phyloP scores from a whole-genome alignment of 257 asterid species.

The Voacanga thouarsii region DNA sequence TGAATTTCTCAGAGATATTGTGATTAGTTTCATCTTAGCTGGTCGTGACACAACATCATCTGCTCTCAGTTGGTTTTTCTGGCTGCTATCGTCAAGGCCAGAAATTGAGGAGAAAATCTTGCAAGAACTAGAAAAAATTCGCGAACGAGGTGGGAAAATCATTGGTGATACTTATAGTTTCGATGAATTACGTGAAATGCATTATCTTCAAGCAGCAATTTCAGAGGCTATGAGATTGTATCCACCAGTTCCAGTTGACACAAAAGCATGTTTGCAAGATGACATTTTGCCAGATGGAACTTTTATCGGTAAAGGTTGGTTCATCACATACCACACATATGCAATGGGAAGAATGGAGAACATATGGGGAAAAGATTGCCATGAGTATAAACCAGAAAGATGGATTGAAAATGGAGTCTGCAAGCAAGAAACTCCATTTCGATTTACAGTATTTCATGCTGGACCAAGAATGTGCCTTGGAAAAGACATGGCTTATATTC shows the following conservation, averaged over 20 bases:
- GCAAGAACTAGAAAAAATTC: constrained; percentile 38
- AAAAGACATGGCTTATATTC: constrained; percentile 89
- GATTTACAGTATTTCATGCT: constrained; percentile 74
- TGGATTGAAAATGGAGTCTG: constrained; percentile 79
- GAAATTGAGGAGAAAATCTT: constrained; percentile 46
- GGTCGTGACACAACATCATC: constrained; percentile 92
- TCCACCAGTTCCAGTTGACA: constrained; percentile 83
- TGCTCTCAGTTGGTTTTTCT: constrained; percentile 83
- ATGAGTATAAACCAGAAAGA: constrained; percentile 78
- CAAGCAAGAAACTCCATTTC: constrained; percentile 55
- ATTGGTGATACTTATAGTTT: constrained; percentile 41
- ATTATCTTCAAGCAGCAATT: constrained; percentile 79
- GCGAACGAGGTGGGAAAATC: constrained; percentile 21
- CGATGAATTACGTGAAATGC: constrained; percentile 77
- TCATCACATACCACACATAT: constrained; percentile 49
- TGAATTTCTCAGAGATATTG: constrained; percentile 66
- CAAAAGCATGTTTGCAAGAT: constrained; percentile 47
- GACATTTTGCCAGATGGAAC: constrained; percentile 89
- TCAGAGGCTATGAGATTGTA: constrained; percentile 83
- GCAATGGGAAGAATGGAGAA: constrained; percentile 91
- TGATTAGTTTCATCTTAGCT: constrained; percentile 80
- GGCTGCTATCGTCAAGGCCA: constrained; percentile 60
- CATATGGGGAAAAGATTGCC: constrained; percentile 79
- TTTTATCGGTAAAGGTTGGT: constrained; percentile 58
- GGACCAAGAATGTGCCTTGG: constrained; percentile 92